phyloP scores from a whole-genome alignment of 2,329 filamentous ascomycete genomes.

The Colletotrichum godetiae region DNA sequence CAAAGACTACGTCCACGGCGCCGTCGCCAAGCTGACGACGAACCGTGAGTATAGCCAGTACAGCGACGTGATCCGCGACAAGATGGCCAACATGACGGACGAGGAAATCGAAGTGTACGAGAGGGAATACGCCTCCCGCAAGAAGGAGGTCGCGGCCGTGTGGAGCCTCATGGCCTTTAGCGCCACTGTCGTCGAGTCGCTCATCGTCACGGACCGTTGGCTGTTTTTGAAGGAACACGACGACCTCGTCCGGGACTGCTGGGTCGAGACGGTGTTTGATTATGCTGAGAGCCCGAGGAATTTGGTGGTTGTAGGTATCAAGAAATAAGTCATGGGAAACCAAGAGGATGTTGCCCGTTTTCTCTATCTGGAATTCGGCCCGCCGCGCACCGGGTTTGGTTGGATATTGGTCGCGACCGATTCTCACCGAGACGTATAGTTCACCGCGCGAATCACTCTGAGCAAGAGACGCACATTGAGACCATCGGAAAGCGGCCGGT shows the following conservation, averaged over 20 bases:
- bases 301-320: constrained; percentile 91
- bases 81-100: constrained; percentile 77
- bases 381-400: neutral
- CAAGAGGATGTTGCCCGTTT: neutral
- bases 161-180: constrained; percentile 98
- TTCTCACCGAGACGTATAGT: neutral
- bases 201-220: constrained; percentile 93
- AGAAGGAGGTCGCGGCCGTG: constrained; percentile 85
- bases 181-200: constrained; percentile 86
- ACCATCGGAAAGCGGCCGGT: neutral
- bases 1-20: constrained; percentile 81
- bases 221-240: constrained; percentile 83
- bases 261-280: constrained; percentile 95
- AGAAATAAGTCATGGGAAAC: constrained; percentile 58
- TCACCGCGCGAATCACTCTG: neutral
- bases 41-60: constrained; percentile 68
- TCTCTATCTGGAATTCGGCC: neutral
- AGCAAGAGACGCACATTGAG: neutral
- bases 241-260: constrained; percentile 77
- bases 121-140: constrained; percentile 69
- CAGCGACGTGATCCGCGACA: constrained; percentile 70
- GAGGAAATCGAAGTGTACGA: constrained; percentile 81
- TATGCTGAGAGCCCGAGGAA: constrained; percentile 89
- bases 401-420: neutral
- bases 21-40: constrained; percentile 77